Base-by-base conservation (phyloP, 1,284 basidiomycete genomes). In the Trichosporon faecale region DNA sequence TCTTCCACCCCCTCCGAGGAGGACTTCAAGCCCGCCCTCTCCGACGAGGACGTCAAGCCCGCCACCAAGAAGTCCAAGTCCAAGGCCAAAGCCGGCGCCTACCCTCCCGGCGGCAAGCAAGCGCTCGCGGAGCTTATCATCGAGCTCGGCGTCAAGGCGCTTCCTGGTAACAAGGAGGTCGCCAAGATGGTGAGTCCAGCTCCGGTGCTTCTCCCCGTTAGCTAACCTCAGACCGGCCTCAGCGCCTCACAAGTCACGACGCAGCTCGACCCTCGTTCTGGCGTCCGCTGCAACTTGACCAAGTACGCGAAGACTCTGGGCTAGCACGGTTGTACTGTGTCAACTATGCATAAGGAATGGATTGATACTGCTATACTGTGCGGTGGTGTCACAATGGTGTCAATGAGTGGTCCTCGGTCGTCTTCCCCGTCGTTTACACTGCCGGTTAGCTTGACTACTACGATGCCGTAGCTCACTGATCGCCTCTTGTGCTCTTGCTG, bases 61-160 rank as follows among this genome's bases (percentile, higher is more conserved):
- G 7, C 21, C 21, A 23, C 57, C 27, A 33, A 61, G 29, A n/a
- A 31, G 7, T 16, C 29, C 57, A 31, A 61, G 27, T 2, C 18
- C 29, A 31, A 61, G 27, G 27, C 16, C 9, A 61, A 61, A 29
- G 12, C 55, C 3, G 55, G 55, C 18, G 21, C 12, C 12, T 61
- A 61, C 18, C 27, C 57, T 8, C 16, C 57, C 12, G 57, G 57
- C 18, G 31, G 57, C 27, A 61, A 61, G 29, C 57, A 61, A 29
- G 57, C 57, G 16, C 57, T 61, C 27, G 57, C 57, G 27, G 57
- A 61, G 27, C 57, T 61, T 18, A 61, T 61, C 29, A 31, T 61
- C 27, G 57, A 61, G 57, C 57, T 61, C 27, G 57, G 57, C 29
- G 18, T 61, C 27, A 61, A 61, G 57, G 57, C 57, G 7, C 27